phyloP scores from a whole-genome alignment of 306 rosid species.

The Rubus idaeus region DNA sequence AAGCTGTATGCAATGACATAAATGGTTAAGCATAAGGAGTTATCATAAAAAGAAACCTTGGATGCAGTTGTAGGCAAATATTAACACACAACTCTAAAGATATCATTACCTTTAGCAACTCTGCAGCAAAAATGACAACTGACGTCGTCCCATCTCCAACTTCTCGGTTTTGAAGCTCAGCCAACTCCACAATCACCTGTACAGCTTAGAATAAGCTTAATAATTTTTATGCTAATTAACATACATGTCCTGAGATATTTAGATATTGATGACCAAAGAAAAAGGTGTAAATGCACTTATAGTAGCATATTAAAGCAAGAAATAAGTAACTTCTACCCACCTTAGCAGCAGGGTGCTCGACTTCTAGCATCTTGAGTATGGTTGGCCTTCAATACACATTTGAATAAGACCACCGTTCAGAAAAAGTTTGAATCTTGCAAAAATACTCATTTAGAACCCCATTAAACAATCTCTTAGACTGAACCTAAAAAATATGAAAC shows the following conservation, averaged over 20 bases:
- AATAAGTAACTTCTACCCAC: constrained; percentile 29
- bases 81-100: neutral
- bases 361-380: constrained; percentile 93
- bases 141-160: constrained; percentile 99
- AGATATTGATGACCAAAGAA: neutral
- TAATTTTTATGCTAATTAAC: neutral
- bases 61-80: neutral
- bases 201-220: constrained; percentile 2
- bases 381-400: too few relatives aligned
- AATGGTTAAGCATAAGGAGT: neutral
- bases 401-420: too few relatives aligned
- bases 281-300: neutral
- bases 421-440: too few relatives aligned
- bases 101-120: constrained; percentile 69
- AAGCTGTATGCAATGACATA: constrained; percentile 52
- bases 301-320: neutral
- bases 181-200: constrained; percentile 94
- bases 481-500: too few relatives aligned
- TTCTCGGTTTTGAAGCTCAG: constrained; percentile 93
- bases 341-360: constrained; percentile 99
- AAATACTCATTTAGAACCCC: too few relatives aligned
- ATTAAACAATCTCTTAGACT: too few relatives aligned
- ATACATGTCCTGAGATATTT: neutral
- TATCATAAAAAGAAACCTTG: neutral
- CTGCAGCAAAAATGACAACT: constrained; percentile 92